These are phyloP conservation scores for Starmerella vitae DNA, from an alignment of 805 yeast genomes.

Conservation along the genomic window DNA sequence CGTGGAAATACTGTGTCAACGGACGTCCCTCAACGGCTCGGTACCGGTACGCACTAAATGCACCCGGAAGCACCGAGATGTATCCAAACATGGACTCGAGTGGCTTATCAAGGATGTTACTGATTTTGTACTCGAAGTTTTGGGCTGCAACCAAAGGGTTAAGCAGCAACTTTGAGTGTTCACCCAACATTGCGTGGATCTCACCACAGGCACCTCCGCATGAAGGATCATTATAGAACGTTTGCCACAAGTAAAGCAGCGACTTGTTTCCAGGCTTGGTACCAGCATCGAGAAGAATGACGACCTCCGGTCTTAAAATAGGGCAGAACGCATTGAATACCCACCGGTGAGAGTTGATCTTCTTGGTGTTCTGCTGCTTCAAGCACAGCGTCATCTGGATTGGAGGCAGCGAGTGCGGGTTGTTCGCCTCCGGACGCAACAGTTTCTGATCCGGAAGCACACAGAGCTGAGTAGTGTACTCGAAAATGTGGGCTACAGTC, in stretches of 20 bases:
- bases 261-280: conserved; percentile 49
- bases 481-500: conserved; percentile 53
- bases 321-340: conserved; percentile 52
- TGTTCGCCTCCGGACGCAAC: conserved; percentile 43
- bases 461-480: conserved; percentile 44
- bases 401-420: conserved; percentile 38
- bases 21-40: conserved; percentile 52
- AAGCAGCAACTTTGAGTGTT: conserved; percentile 30
- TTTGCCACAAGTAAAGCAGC: conserved; percentile 47
- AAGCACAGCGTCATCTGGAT: conserved; percentile 48
- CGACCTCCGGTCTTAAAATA: conserved; percentile 44
- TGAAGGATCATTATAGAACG: conserved; percentile 42
- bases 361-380: conserved; percentile 50
- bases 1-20: conserved; percentile 52
- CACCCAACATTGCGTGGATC: conserved; percentile 45
- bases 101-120: conserved; percentile 54
- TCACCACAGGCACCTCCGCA: conserved; percentile 68
- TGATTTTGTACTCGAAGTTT: conserved; percentile 53
- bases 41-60: conserved; percentile 51
- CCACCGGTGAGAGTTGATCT: conserved; percentile 58
- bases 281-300: conserved; percentile 48
- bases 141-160: conserved; percentile 55
- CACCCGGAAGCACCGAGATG: conserved; percentile 55
- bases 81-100: conserved; percentile 52
- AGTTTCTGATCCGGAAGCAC: conserved; percentile 34